These are phyloP conservation scores for Pichia deserticola DNA, from an alignment of 805 yeast species.

Conservation along the genomic window DNA sequence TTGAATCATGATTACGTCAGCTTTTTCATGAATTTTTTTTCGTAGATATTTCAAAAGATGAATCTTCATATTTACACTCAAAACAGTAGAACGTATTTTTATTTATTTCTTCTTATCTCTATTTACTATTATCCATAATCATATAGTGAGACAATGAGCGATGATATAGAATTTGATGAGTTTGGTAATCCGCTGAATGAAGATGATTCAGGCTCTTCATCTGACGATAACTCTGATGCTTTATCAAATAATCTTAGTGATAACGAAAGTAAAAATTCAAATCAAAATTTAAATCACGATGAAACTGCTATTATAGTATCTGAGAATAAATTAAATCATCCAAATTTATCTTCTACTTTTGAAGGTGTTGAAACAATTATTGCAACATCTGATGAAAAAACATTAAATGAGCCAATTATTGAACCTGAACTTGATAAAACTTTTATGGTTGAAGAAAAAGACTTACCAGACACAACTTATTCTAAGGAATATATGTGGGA, in stretches of 20 bases:
- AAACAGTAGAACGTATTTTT: no score
- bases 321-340: constrained; percentile 40
- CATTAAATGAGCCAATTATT: constrained; percentile 56
- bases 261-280: not conserved
- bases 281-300: constrained; percentile 10
- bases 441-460: constrained; percentile 42
- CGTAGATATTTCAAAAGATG: not conserved
- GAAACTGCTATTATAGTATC: constrained; percentile 28
- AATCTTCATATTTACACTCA: no score
- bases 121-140: no score
- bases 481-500: constrained; percentile 55
- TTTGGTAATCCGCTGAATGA: constrained; percentile 65
- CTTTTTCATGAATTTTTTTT: not conserved
- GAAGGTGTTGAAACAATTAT: constrained; percentile 63
- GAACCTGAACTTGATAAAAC: constrained; percentile 38
- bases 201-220: constrained; percentile 30
- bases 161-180: constrained; percentile 57
- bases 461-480: constrained; percentile 53
- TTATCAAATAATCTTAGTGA: constrained; percentile 1
- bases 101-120: no score
- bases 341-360: constrained; percentile 39
- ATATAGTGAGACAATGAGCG: not conserved
- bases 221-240: constrained; percentile 18
- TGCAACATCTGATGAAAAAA: constrained; percentile 38
- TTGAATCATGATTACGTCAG: not conserved